A percentile compares a stretch with the other conserved stretches of the same genome.
Evolutionary conservation across 2,329 filamentous ascomycete genomes (phyloP).

Genomic region (Ophiognomonia clavigignenti-juglandacearum): DNA sequence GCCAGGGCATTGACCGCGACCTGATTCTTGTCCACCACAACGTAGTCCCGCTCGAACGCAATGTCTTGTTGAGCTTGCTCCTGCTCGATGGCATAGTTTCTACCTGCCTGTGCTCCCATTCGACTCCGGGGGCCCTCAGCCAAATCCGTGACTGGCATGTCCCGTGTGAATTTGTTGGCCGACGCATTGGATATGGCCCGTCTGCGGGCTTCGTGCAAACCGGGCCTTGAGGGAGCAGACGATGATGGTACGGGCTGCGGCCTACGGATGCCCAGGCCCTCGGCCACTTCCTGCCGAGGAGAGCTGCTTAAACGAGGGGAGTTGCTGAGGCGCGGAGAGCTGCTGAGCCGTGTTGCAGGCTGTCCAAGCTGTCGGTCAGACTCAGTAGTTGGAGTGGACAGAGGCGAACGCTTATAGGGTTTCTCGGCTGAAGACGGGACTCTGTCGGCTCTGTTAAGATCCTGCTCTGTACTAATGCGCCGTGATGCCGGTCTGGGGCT

Average conservation of each 20-base stretch:
- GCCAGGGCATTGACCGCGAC: slow-evolving; percentile 97
- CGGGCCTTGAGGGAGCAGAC: slow-evolving; percentile 42
- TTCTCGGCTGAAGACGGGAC: slow-evolving; percentile 37
- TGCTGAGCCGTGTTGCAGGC: slow-evolving; percentile 29
- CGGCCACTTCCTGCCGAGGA: slow-evolving; percentile 39
- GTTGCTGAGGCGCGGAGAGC: slow-evolving; percentile 43
- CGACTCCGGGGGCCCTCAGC: slow-evolving; percentile 6
- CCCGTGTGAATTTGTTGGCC: slow-evolving; percentile 28
- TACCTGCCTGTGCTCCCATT: neutral
- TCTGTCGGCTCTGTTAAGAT: slow-evolving; percentile 29
- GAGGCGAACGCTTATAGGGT: slow-evolving; percentile 36
- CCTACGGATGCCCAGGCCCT: slow-evolving; percentile 49
- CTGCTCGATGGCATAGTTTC: slow-evolving; percentile 41
- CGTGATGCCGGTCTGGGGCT: slow-evolving; percentile 33
- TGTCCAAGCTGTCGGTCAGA: slow-evolving; percentile 23
- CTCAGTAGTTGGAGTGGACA: slow-evolving; percentile 37
- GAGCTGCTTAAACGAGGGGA: slow-evolving; percentile 37
- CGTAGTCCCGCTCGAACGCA: slow-evolving; percentile 88
- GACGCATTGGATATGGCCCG: slow-evolving; percentile 38
- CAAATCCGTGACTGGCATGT: slow-evolving; percentile 25
- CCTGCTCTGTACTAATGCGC: slow-evolving; percentile 35
- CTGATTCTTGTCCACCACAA: slow-evolving; percentile 88
- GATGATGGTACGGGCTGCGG: slow-evolving; percentile 40
- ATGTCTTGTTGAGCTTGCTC: slow-evolving; percentile 79
- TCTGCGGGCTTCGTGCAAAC: slow-evolving; percentile 30